Evolutionary conservation across 2,329 filamentous ascomycete species (phyloP).

Genomic region (Alternaria sp.): DNA sequence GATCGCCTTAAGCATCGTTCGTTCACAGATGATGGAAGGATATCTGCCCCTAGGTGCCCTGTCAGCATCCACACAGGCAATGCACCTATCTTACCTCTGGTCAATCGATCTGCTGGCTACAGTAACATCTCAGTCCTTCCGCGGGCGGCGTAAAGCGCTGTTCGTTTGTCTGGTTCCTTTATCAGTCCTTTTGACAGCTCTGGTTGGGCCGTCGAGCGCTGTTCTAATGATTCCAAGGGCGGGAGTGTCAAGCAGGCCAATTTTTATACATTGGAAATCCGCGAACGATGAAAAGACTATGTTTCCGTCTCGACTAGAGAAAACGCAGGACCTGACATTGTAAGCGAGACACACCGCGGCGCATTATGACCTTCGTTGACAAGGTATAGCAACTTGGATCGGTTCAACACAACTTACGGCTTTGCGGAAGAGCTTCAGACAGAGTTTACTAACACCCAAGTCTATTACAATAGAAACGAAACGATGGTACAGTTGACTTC

Average conservation of each 20-base stretch:
- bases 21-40: not conserved
- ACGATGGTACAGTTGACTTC: not conserved
- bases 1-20: slow-evolving; percentile 16
- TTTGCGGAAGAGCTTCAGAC: not conserved
- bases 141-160: not conserved
- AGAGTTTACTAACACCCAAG: not conserved
- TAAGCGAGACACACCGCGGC: not conserved
- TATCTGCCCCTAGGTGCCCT: slow-evolving; percentile 22
- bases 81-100: slow-evolving; percentile 28
- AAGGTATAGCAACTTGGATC: not conserved
- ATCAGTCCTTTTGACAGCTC: slow-evolving; percentile 4
- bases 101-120: slow-evolving; percentile 22
- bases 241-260: not conserved
- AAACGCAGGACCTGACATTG: not conserved
- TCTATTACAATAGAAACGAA: not conserved
- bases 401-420: not conserved
- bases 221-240: slow-evolving; percentile 18
- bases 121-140: not conserved
- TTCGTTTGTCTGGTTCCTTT: not conserved
- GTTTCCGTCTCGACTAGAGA: not conserved
- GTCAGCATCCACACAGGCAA: slow-evolving; percentile 12
- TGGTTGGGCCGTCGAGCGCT: slow-evolving; percentile 20
- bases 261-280: not conserved
- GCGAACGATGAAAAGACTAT: accelerated
- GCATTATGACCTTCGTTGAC: not conserved